Conservation (phyloP, 1,284 basidiomycete species). For the Malassezia psittaci region DNA sequence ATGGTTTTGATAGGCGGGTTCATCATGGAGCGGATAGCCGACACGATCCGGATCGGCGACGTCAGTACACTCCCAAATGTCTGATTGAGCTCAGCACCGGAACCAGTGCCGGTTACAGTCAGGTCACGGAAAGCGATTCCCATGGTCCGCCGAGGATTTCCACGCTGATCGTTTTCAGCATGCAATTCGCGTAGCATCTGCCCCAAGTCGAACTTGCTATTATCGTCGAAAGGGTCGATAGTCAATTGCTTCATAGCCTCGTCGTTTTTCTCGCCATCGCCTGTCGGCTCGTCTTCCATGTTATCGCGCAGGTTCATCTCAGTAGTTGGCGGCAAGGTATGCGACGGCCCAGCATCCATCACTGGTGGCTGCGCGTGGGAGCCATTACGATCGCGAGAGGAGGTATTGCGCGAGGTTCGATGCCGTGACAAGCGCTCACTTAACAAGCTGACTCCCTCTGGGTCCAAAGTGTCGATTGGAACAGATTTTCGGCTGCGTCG, state of each 20-base stretch:
- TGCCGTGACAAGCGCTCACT: conserved; percentile 1
- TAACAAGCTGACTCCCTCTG: conserved; percentile 8
- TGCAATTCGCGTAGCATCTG: conserved; percentile 38
- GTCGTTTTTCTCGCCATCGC: not conserved
- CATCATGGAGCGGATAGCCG: conserved; percentile 20
- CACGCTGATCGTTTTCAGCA: conserved; percentile 28
- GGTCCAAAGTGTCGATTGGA: conserved; percentile 9
- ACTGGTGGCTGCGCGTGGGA: too few species aligned
- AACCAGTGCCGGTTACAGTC: conserved; percentile 30
- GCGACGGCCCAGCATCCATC: not conserved
- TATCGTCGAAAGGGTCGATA: conserved; percentile 31
- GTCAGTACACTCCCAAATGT: conserved; percentile 25
- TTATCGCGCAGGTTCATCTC: not conserved
- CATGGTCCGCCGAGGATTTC: conserved; percentile 31
- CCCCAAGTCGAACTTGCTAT: conserved; percentile 47
- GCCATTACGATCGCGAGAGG: too few species aligned
- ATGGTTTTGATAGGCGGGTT: conserved; percentile 34
- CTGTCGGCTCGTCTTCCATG: not conserved
- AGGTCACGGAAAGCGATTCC: conserved; percentile 28
- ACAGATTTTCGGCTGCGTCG: conserved; percentile 4
- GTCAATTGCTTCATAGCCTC: not conserved
- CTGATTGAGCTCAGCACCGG: conserved; percentile 26
- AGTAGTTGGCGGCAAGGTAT: not conserved
- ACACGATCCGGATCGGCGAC: conserved; percentile 23
- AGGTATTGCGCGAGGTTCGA: too few species aligned